Percentiles rank a stretch among this genome's conserved stretches.
Conservation (phyloP, 1,284 basidiomycete genomes). For the Melampsora americana region DNA sequence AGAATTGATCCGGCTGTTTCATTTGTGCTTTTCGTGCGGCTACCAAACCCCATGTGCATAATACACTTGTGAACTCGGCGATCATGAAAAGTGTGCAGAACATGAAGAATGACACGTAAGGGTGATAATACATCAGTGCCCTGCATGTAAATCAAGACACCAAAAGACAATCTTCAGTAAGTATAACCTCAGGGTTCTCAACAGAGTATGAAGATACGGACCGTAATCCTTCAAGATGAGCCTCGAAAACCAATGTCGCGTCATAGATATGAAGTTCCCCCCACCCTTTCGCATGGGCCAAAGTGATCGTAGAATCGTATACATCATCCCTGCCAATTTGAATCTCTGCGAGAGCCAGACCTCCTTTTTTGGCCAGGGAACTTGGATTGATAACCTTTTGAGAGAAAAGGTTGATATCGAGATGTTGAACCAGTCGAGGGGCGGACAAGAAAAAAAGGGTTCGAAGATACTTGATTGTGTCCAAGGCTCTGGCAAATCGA, state of each 20-base stretch:
- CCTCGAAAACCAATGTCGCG: slow-evolving; percentile 33
- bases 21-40: not conserved
- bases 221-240: slow-evolving; percentile 39
- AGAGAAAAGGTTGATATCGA: slow-evolving; percentile 22
- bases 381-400: slow-evolving; percentile 33
- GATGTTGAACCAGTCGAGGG: slow-evolving; percentile 25
- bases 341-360: slow-evolving; percentile 9
- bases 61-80: slow-evolving; percentile 27
- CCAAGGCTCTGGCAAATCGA: slow-evolving; percentile 18
- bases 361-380: slow-evolving; percentile 12
- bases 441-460: slow-evolving; percentile 39
- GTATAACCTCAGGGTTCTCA: no score
- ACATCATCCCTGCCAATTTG: slow-evolving; percentile 37
- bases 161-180: not conserved
- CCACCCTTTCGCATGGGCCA: slow-evolving; percentile 24
- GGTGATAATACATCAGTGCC: slow-evolving; percentile 38
- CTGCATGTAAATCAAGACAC: slow-evolving; percentile 14
- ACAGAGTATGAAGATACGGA: not conserved
- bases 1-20: not conserved
- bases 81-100: slow-evolving; percentile 39
- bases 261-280: slow-evolving; percentile 42
- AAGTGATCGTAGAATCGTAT: slow-evolving; percentile 1
- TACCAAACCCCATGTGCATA: slow-evolving; percentile 21
- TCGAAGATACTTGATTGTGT: slow-evolving; percentile 34
- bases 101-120: slow-evolving; percentile 34